Conservation (phyloP, 2,329 filamentous ascomycete genomes). For the Rhynchosporium graminicola region DNA sequence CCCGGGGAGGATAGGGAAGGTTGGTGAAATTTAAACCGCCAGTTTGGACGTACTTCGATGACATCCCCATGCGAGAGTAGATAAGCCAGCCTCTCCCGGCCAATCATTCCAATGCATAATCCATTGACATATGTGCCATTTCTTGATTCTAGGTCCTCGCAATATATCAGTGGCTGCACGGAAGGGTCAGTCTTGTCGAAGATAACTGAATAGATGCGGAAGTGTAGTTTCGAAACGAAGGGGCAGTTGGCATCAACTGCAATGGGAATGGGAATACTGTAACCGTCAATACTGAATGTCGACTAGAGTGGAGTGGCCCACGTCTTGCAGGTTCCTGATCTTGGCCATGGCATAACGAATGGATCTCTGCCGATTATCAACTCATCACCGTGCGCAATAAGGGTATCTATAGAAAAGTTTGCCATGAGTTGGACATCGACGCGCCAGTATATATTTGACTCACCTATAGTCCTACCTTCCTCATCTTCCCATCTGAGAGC, state of each 20-base stretch:
- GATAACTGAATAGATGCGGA: conserved; percentile 56
- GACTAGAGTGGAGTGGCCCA: neutral
- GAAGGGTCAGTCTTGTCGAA: conserved; percentile 46
- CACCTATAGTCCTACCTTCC: conserved; percentile 10
- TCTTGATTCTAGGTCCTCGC: conserved; percentile 55
- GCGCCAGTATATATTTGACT: neutral
- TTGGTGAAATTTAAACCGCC: conserved; percentile 43
- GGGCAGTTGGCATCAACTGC: conserved; percentile 5
- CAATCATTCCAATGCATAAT: conserved; percentile 47
- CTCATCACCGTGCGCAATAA: conserved; percentile 2
- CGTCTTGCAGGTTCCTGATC: neutral
- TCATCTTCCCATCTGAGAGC: conserved; percentile 14
- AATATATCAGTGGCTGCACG: conserved; percentile 49
- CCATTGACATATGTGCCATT: conserved; percentile 57
- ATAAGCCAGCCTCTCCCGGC: conserved; percentile 42
- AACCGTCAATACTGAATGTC: neutral
- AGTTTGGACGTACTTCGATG: conserved; percentile 45
- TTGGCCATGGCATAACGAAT: neutral
- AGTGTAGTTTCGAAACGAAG: conserved; percentile 53
- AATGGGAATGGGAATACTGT: neutral
- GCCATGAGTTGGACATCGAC: neutral
- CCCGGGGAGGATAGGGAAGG: conserved; percentile 16
- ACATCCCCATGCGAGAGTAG: conserved; percentile 54
- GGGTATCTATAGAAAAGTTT: neutral
- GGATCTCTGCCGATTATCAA: conserved; percentile 11